phyloP scores from a whole-genome alignment of 2,329 filamentous ascomycete genomes.

The Exophiala sp. region DNA sequence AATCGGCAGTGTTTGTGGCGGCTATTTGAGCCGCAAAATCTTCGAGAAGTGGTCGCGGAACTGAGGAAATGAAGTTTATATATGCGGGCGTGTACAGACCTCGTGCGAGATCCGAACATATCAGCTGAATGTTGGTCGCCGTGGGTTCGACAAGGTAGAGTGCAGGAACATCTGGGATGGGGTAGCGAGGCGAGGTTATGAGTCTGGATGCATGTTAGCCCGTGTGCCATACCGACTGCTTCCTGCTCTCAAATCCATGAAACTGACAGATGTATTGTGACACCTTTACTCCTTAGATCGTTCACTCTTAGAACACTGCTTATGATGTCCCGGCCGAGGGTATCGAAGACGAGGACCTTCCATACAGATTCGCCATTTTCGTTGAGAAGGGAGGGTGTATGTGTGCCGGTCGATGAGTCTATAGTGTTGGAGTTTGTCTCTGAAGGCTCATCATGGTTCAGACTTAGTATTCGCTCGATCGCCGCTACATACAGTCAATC shows the following conservation, averaged over 20 bases:
- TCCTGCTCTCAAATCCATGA: background rate
- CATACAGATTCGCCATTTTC: conserved; percentile 82
- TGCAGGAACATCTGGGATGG: conserved; percentile 93
- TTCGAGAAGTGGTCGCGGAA: conserved; percentile 84
- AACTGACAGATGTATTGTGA: conserved; percentile 86
- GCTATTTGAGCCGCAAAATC: conserved; percentile 91
- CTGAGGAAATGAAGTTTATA: conserved; percentile 93
- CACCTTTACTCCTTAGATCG: conserved; percentile 87
- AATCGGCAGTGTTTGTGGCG: conserved; percentile 76
- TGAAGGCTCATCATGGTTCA: conserved; percentile 64
- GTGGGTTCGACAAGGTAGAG: conserved; percentile 95
- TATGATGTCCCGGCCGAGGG: conserved; percentile 87
- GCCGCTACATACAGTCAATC: conserved; percentile 58
- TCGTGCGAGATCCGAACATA: conserved; percentile 80
- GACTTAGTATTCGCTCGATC: conserved; percentile 90
- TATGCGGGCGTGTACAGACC: conserved; percentile 91
- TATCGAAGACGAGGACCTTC: conserved; percentile 97
- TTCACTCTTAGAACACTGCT: conserved; percentile 93
- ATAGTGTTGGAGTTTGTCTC: background rate
- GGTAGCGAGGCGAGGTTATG: conserved; percentile 74
- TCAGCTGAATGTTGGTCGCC: conserved; percentile 70
- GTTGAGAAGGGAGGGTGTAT: conserved; percentile 75
- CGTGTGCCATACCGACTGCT: background rate
- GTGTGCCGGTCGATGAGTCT: conserved; percentile 39
- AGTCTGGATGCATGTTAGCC: conserved; percentile 53